These are phyloP conservation scores for Sordaria brevicollis DNA, from an alignment of 495 filamentous ascomycete genomes.

Conservation along the genomic window DNA sequence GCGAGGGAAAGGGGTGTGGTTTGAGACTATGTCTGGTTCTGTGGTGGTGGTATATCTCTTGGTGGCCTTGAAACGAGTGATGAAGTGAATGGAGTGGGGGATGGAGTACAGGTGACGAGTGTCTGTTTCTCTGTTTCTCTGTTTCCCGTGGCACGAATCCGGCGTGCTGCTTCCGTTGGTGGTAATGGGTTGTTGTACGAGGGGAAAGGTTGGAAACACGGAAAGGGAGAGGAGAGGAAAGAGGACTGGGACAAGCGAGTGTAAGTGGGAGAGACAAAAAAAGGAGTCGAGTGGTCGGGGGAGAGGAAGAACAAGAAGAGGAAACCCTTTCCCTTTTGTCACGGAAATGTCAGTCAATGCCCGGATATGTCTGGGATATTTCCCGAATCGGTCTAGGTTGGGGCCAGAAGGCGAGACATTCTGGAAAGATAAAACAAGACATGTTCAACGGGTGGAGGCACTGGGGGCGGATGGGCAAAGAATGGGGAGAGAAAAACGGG, in stretches of 20 bases:
- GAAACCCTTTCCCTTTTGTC: neutral
- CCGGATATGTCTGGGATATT: neutral
- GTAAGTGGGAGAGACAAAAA: neutral
- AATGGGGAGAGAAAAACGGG: neutral
- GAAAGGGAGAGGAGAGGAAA: neutral
- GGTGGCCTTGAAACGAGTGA: neutral
- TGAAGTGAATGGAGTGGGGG: neutral
- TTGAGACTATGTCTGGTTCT: neutral
- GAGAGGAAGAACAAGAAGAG: constrained; percentile 1
- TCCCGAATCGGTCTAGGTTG: neutral
- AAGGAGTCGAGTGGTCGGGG: neutral
- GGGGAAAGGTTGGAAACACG: neutral
- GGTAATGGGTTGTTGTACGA: neutral
- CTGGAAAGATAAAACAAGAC: neutral
- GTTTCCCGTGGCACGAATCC: neutral
- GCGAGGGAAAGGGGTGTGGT: neutral
- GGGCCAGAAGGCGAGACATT: neutral
- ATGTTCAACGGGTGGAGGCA: neutral
- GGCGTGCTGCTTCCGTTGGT: neutral
- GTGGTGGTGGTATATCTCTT: neutral
- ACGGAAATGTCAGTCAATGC: neutral
- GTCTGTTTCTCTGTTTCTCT: too few species aligned
- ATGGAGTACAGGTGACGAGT: neutral
- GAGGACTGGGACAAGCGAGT: neutral
- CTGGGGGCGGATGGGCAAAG: neutral